Percentiles rank a stretch among this genome's conserved stretches.
Evolutionary conservation across 2,329 filamentous ascomycete species (phyloP).

Genomic region (Alternaria sp.): DNA sequence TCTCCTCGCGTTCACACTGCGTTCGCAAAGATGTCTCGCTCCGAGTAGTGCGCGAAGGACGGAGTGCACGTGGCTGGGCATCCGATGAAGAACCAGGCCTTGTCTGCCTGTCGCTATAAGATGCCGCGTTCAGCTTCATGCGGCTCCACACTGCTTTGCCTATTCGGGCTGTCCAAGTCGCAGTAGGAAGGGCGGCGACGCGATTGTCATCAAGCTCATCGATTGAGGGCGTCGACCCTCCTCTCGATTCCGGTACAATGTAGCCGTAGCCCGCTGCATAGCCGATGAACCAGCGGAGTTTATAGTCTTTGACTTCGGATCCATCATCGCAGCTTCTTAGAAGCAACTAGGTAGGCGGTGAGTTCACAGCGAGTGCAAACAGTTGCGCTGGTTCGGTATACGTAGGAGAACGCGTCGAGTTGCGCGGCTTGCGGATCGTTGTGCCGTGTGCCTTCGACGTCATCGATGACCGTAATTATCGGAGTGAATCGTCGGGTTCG

Average conservation of each 20-base stretch:
- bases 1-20: not conserved
- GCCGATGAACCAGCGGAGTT: not conserved
- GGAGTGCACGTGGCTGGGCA: accelerated
- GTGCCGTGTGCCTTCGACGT: not conserved
- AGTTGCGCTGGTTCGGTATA: not conserved
- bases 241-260: not conserved
- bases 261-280: not conserved
- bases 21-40: not conserved
- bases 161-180: no score
- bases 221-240: not conserved
- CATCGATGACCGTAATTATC: not conserved
- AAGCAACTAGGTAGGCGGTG: not conserved
- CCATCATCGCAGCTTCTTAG: not conserved
- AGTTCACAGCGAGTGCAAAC: not conserved
- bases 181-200: not conserved
- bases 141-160: not conserved
- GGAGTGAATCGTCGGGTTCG: not conserved
- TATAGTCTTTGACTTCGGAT: not conserved
- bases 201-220: accelerated
- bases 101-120: accelerated
- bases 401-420: not conserved
- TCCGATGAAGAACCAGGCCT: not conserved
- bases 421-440: not conserved
- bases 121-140: not conserved
- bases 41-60: not conserved